A percentile compares a stretch with the other conserved stretches of the same genome.
phyloP scores from a whole-genome alignment of 2,329 filamentous ascomycete species.

The Monosporascus sp. region DNA sequence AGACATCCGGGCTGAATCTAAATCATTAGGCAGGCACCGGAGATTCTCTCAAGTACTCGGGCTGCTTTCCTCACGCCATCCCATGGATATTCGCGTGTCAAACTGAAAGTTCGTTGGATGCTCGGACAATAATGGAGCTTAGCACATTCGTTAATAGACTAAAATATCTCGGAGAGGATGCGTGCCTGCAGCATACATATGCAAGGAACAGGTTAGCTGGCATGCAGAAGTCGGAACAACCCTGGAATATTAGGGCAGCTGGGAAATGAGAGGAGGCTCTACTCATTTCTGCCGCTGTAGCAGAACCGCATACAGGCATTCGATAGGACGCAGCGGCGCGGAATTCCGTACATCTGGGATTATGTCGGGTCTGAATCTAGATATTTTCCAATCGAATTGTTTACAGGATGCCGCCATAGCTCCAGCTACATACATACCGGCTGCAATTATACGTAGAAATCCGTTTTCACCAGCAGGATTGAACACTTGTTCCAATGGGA shows the following conservation, averaged over 20 bases:
- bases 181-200: neutral
- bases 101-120: no score
- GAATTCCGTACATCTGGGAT: neutral
- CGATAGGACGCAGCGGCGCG: neutral
- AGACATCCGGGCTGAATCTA: conserved; percentile 1
- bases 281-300: neutral
- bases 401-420: neutral
- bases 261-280: conserved; percentile 6
- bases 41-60: no score
- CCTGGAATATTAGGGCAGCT: neutral
- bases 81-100: no score
- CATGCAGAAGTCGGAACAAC: neutral
- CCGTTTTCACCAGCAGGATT: neutral
- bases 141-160: neutral
- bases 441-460: no score
- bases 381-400: neutral
- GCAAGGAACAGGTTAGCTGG: neutral
- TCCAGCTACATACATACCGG: neutral
- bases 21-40: no score
- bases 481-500: neutral
- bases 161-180: neutral
- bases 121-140: no score
- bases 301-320: neutral
- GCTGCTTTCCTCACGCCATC: no score
- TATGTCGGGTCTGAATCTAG: neutral